Evolutionary conservation across 2,329 filamentous ascomycete genomes (phyloP).

Genomic region (Acarospora socialis): DNA sequence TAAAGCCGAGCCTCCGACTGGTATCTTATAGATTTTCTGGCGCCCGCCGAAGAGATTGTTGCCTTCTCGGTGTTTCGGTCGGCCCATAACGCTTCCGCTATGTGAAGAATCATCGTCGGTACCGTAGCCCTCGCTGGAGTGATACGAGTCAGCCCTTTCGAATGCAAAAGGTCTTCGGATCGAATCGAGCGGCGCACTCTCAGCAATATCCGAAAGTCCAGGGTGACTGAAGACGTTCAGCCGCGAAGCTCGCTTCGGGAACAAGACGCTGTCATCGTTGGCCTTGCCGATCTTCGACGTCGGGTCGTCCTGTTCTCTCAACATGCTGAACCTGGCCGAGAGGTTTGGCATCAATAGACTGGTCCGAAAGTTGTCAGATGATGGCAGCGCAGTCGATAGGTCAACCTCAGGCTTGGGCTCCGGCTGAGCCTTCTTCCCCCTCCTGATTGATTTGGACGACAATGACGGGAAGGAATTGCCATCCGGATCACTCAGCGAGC

Average conservation of each 20-base stretch:
- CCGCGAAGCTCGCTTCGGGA: constrained; percentile 65
- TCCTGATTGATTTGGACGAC: constrained; percentile 28
- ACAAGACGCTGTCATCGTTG: constrained; percentile 84
- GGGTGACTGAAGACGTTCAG: constrained; percentile 57
- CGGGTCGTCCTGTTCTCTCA: constrained; percentile 87
- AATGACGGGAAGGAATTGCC: constrained; percentile 20
- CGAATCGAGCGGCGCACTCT: constrained; percentile 66
- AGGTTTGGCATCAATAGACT: constrained; percentile 92
- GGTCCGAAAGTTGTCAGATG: constrained; percentile 81
- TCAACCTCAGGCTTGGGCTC: constrained; percentile 55
- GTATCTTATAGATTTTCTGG: constrained; percentile 87
- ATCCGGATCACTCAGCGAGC: constrained; percentile 43
- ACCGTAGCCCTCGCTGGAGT: constrained; percentile 42
- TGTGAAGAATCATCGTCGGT: constrained; percentile 51
- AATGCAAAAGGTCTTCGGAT: constrained; percentile 44
- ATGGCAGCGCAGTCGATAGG: constrained; percentile 57
- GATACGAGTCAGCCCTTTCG: constrained; percentile 51
- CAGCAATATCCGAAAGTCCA: constrained; percentile 69
- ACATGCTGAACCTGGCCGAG: constrained; percentile 91
- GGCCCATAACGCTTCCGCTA: constrained; percentile 63
- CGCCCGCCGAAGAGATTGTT: constrained; percentile 90
- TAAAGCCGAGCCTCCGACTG: constrained; percentile 34
- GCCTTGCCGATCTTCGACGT: constrained; percentile 81
- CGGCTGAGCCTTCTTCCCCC: constrained; percentile 38
- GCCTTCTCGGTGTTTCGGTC: constrained; percentile 69